Evolutionary conservation across 768 basidiomycete genomes (phyloP), one percentile per base, ranked within the genome.

Genomic region (Auricularia cornea): DNA sequence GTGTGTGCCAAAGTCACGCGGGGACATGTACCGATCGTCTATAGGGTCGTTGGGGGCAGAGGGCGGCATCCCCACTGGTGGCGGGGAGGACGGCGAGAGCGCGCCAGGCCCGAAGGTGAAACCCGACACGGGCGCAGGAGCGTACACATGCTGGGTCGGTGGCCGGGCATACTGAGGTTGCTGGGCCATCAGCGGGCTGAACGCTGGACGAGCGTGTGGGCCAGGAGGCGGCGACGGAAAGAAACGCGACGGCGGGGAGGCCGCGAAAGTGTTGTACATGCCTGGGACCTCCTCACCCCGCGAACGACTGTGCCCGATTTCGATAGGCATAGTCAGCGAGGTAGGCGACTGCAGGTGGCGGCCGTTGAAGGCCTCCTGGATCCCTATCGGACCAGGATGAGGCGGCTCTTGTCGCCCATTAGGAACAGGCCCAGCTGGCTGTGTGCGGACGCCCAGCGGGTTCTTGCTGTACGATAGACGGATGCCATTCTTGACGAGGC

Each of bases 401-500:
- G 54, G 54, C 30, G 14, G 54, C 12, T 31, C 30, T 31, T 14
- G 54, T 14, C 28, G 23, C 6, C 26, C 54, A 57, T 57, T 57
- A 16, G 23, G 20, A 23, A 20, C 8, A 11, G 54, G 26, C 12
- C 54, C 54, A 23, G 23, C 20, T 20, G 44, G 44, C 30, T 57
- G 87, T 8, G 89, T 90, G 59, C 90, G 87, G 60, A 92, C 89
- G 56, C 95, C 95, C n/a, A 98, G 82, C 6, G 95, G 94, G 73
- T 98, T 97, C 83, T 97, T 98, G 77, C 94, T 96, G 76, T 96
- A 99, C 6, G 94, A 97, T 62, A 99, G 77, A 44, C 97, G 87
- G 65, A 99, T 98, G n/a, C 93, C 92, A 48, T 88, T 90, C 77
- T 97, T 98, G 72, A 99, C 90, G 30, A 95, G 77, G 8, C 96